Evolutionary conservation across 129 eudicot genomes (phyloP), one percentile per base, ranked within the genome.

Genomic region (Mikania micrantha): DNA sequence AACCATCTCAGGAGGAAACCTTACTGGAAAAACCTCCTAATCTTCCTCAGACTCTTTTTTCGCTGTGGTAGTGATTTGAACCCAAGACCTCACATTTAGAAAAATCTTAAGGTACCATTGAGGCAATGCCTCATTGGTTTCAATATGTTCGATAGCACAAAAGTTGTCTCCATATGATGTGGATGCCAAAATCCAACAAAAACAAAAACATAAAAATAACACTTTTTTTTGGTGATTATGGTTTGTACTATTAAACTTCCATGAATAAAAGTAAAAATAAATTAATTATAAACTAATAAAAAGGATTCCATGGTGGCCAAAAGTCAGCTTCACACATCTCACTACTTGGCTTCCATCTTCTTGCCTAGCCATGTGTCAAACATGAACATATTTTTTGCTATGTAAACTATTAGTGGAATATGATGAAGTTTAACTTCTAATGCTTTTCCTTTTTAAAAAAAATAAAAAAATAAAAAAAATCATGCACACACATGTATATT

Each of bases 101-200:
- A n/a, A n/a, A n/a, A n/a, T n/a, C n/a, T n/a, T n/a, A n/a, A n/a
- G n/a, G n/a, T n/a, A n/a, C n/a, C n/a, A n/a, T n/a, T n/a, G n/a
- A n/a, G n/a, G n/a, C n/a, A n/a, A n/a, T n/a, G n/a, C n/a, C n/a
- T n/a, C n/a, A n/a, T n/a, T n/a, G n/a, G n/a, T 74, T 42, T 50
- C 60, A 13, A 31, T 48, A 66, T 29, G 56, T 28, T n/a, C 72
- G 64, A 15, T 59, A 59, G 64, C 65, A 59, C 24, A 59, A 59
- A 59, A 59, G 64, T 31, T 31, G 6, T 24, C 22, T n/a, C 60
- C 57, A n/a, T 4, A 13, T 60, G 82, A 78, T 22, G 75, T 59
- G 78, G 74, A 78, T 66, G 64, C 71, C 78, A 78, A 76, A 78
- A 72, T 72, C 59, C 66, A 59, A 78, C 65, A 35, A 48, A 72